Percentiles rank a stretch among this genome's conserved stretches.
These are phyloP conservation scores for Chrysoporthe cubensis DNA, from an alignment of 2,329 filamentous ascomycete species.

Conservation along the genomic window DNA sequence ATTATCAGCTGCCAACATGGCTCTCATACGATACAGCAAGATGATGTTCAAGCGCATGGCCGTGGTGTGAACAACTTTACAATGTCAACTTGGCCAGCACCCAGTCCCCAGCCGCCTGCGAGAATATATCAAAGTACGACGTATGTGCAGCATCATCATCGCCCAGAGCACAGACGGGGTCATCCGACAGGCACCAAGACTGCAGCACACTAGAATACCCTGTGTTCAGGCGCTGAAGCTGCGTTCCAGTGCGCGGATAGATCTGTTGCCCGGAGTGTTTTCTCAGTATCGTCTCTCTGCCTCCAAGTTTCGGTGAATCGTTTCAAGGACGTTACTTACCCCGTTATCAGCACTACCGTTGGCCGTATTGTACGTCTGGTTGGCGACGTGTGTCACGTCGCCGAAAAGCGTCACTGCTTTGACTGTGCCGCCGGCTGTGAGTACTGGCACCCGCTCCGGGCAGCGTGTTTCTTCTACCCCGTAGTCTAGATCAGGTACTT, in stretches of 20 bases:
- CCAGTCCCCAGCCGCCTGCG: conserved; percentile 32
- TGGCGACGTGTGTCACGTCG: conserved; percentile 23
- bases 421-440: not conserved
- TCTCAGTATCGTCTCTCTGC: not conserved
- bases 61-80: not conserved
- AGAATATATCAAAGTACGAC: conserved; percentile 43
- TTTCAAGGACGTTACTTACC: conserved; percentile 5
- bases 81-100: conserved; percentile 15
- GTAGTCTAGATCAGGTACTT: not conserved
- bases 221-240: conserved; percentile 35
- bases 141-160: conserved; percentile 39
- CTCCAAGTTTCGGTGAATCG: not conserved
- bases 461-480: not conserved
- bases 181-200: conserved; percentile 42
- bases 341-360: conserved; percentile 22
- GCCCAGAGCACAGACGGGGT: conserved; percentile 46
- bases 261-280: conserved; percentile 21
- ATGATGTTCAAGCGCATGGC: not conserved
- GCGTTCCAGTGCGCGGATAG: conserved; percentile 37
- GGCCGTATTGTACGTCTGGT: conserved; percentile 27
- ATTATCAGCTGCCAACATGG: not conserved
- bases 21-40: not conserved
- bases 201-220: conserved; percentile 36
- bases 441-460: not conserved
- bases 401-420: conserved; percentile 23